phyloP scores from a whole-genome alignment of 495 filamentous ascomycete species.

The Symbiotaphrina buchneri region DNA sequence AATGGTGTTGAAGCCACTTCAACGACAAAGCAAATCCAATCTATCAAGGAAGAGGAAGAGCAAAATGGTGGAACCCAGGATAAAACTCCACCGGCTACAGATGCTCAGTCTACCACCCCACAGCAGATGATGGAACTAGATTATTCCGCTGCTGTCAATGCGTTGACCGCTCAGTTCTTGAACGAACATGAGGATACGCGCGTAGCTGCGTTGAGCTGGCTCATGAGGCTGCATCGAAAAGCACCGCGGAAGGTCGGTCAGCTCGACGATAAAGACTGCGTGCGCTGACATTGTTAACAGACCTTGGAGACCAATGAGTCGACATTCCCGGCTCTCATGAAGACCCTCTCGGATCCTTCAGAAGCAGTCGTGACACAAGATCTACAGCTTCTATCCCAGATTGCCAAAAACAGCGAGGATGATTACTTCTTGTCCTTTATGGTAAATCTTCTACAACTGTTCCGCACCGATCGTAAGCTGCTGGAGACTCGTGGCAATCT shows the following conservation, averaged over 20 bases:
- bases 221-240: conserved; percentile 92
- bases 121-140: conserved; percentile 53
- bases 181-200: conserved; percentile 94
- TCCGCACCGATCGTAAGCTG: conserved; percentile 76
- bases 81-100: conserved; percentile 2
- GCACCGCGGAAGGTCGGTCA: conserved; percentile 59
- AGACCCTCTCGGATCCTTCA: conserved; percentile 87
- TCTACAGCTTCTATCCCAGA: conserved; percentile 83
- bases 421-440: conserved; percentile 96
- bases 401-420: conserved; percentile 88
- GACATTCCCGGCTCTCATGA: conserved; percentile 87
- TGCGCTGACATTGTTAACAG: conserved; percentile 3
- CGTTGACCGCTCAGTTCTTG: conserved; percentile 79
- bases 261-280: background rate
- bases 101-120: conserved; percentile 18
- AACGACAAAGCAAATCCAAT: background rate
- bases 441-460: conserved; percentile 88
- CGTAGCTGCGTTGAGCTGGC: conserved; percentile 82
- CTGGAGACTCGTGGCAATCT: conserved; percentile 86
- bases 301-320: conserved; percentile 83
- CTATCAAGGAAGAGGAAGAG: conserved; percentile 2
- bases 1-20: conserved; percentile 4
- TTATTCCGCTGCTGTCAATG: conserved; percentile 91
- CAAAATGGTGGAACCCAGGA: conserved; percentile 1
- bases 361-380: conserved; percentile 94